A percentile compares a stretch with the other conserved stretches of the same genome.
Conservation (phyloP, 2,329 filamentous ascomycete species). For the Thielaviopsis populi region DNA sequence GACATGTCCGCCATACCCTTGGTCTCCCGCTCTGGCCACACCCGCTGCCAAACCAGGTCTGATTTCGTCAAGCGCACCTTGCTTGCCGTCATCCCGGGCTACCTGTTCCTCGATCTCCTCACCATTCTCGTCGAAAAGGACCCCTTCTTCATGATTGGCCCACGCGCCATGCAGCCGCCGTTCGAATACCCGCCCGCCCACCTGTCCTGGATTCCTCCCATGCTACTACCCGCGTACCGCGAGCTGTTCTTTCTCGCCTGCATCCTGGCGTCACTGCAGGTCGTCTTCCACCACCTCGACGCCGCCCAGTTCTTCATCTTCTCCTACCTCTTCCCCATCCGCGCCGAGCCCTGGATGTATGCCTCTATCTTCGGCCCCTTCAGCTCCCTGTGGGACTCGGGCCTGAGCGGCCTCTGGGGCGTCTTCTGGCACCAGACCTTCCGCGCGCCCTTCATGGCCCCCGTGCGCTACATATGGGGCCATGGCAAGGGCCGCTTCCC, state of each 20-base stretch:
- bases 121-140: slow-evolving; percentile 53
- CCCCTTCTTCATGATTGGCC: slow-evolving; percentile 54
- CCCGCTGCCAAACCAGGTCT: slow-evolving; percentile 26
- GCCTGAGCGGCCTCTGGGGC: slow-evolving; percentile 71
- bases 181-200: slow-evolving; percentile 28
- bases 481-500: slow-evolving; percentile 23
- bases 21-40: slow-evolving; percentile 32
- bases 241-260: slow-evolving; percentile 39
- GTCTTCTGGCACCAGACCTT: slow-evolving; percentile 87
- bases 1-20: slow-evolving; percentile 30
- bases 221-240: slow-evolving; percentile 40
- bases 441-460: slow-evolving; percentile 53
- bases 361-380: slow-evolving; percentile 40
- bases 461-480: slow-evolving; percentile 34
- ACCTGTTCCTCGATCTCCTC: slow-evolving; percentile 53
- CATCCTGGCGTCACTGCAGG: slow-evolving; percentile 45
- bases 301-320: slow-evolving; percentile 38
- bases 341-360: slow-evolving; percentile 37
- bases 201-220: slow-evolving; percentile 28
- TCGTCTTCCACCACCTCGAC: slow-evolving; percentile 45
- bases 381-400: slow-evolving; percentile 45
- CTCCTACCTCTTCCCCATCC: slow-evolving; percentile 36
- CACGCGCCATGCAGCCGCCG: slow-evolving; percentile 19
- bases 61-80: slow-evolving; percentile 31
- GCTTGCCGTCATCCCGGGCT: slow-evolving; percentile 38